A percentile compares a stretch with the other conserved stretches of the same genome.
These are phyloP conservation scores for Malus fusca DNA, from an alignment of 306 rosid genomes.

Conservation along the genomic window DNA sequence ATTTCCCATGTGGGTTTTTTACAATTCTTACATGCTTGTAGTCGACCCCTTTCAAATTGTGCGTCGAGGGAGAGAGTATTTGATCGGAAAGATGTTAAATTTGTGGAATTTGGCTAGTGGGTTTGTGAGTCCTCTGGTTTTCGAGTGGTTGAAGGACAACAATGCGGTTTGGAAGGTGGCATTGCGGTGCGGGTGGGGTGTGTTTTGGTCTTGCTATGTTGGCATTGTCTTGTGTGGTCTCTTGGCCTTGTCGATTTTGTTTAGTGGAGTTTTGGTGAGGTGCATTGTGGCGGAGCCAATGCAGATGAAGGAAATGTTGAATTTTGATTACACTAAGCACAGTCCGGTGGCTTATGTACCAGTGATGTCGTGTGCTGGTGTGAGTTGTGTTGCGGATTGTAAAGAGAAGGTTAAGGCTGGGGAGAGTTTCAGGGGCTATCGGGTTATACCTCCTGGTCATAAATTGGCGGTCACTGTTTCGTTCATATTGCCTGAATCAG, in stretches of 20 bases:
- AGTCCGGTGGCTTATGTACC: slow-evolving; percentile 72
- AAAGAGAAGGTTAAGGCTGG: slow-evolving; percentile 10
- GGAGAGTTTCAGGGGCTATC: slow-evolving; percentile 16
- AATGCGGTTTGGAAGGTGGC: slow-evolving; percentile 43
- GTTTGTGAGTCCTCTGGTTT: slow-evolving; percentile 22
- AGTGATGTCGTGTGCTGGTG: slow-evolving; percentile 30
- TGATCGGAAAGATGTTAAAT: slow-evolving; percentile 16
- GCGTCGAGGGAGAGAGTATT: slow-evolving; percentile 25
- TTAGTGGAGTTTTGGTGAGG: slow-evolving; percentile 46
- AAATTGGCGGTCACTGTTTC: slow-evolving; percentile 39
- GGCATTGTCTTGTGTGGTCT: slow-evolving; percentile 40
- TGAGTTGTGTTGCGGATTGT: slow-evolving; percentile 28
- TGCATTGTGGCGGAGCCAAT: slow-evolving; percentile 50
- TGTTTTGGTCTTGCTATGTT: slow-evolving; percentile 53
- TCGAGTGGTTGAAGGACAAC: slow-evolving; percentile 33
- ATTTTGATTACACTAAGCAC: slow-evolving; percentile 57
- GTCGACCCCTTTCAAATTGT: slow-evolving; percentile 50
- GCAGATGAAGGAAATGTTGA: slow-evolving; percentile 48
- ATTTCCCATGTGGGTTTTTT: slow-evolving; percentile 39
- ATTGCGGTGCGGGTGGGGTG: slow-evolving; percentile 57
- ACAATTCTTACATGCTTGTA: slow-evolving; percentile 32
- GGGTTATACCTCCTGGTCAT: slow-evolving; percentile 46
- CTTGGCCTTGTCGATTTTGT: slow-evolving; percentile 39
- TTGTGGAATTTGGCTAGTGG: slow-evolving; percentile 9
- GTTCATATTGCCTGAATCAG: slow-evolving; percentile 62